Evolutionary conservation across 2,329 filamentous ascomycete genomes (phyloP), one percentile per base, ranked within the genome.

Genomic region (Pochonia chlamydosporia): DNA sequence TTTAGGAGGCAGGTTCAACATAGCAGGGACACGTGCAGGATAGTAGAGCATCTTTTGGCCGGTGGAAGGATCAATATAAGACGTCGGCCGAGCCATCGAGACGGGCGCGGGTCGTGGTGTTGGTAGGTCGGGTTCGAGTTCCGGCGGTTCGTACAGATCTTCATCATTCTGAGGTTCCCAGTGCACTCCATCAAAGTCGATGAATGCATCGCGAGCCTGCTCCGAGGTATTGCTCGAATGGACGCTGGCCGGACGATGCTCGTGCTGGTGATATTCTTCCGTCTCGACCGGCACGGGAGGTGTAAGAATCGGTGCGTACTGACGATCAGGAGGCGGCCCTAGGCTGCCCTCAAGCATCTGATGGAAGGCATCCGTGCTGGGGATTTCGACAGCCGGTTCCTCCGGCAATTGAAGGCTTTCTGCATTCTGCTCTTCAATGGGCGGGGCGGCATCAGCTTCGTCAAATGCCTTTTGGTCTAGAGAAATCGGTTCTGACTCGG

Each of bases 21-120:
- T 91, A 52, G 87, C 84, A 3, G 93, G 93, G 3, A 99, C 93
- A 1, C 89, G 91, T 3, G 93, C 93, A 13, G 93, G 93, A 63
- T 99, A 99, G 67, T 85, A 97, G 9, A 96, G 81, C 88, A 97
- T 96, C 56, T 84, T 75, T 54, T 92, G 82, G 4, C 82, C 85
- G 2, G 84, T 84, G 23, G 76, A 72, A 2, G 81, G 80, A 59
- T 84, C 75, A 58, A 80, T 67, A 62, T 82, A 84, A 1, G 81
- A 81, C 51, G 78, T 74, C 10, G 80, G 75, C 16, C 69, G 66
- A 3, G 65, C 61, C 53, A 63, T 60, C 16, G 42, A 44, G 11
- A 50, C 43, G 13, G 61, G 52, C 3, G 54, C 52, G 30, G 56
- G 57, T 25, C 49, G 63, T 25, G 51, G 63, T 40, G 53, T 61